These are phyloP conservation scores for Harrya chromipes DNA, from an alignment of 768 basidiomycete species.

Conservation along the genomic window DNA sequence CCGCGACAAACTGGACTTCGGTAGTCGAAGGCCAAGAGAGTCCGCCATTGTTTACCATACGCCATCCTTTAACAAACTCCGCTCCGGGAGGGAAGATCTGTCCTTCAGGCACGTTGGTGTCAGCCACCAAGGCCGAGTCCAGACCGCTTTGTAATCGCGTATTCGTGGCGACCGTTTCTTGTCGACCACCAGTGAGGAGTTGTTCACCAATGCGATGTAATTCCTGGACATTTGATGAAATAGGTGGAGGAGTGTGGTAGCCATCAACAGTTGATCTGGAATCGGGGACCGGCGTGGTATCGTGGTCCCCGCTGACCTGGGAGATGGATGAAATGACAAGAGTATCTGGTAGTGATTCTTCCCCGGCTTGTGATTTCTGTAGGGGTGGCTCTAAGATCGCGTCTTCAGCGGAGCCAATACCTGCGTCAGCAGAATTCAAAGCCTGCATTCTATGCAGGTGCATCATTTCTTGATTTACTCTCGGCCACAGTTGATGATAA, in stretches of 20 bases:
- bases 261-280: conserved; percentile 32
- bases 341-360: conserved; percentile 28
- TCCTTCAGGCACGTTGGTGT: conserved; percentile 72
- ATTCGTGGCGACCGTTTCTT: not conserved
- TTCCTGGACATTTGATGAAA: conserved; percentile 2
- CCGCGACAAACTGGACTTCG: conserved; percentile 67
- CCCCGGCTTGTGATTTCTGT: conserved; percentile 29
- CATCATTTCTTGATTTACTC: conserved; percentile 36
- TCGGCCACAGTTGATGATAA: conserved; percentile 33
- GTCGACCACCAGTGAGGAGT: not conserved
- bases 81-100: conserved; percentile 79
- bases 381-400: not conserved
- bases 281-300: conserved; percentile 3
- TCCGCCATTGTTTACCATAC: conserved; percentile 62
- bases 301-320: not conserved
- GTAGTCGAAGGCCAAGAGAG: conserved; percentile 67
- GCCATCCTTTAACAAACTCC: conserved; percentile 84
- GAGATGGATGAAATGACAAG: conserved; percentile 17
- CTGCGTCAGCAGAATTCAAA: not conserved
- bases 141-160: conserved; percentile 19
- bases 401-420: not conserved
- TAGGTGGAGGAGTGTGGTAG: conserved; percentile 20
- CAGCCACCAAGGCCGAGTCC: conserved; percentile 56
- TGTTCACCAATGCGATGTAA: not conserved
- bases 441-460: conserved; percentile 25